Base-by-base conservation (phyloP, 192 early-diverging fungal species). In the Coemansia sp. region DNA sequence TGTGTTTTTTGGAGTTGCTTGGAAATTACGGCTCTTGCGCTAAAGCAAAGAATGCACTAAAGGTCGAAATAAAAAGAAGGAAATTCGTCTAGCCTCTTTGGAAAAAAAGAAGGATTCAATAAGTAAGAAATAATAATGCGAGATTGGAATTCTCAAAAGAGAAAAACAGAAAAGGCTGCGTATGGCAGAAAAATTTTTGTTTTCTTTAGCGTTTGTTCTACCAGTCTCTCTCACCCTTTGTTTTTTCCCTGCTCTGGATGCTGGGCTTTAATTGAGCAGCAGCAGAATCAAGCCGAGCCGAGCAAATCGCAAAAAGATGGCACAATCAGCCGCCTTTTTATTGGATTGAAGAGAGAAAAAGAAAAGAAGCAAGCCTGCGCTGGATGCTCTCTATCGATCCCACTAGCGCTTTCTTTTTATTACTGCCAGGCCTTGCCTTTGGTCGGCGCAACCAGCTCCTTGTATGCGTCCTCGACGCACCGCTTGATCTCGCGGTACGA, bases 401-500 rank as follows among this genome's bases (percentile, higher is more conserved):
- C 6, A 28, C 18, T 0, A 14, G 3, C n/a, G 18, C 20, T 13
- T 1, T 29, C 3, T 7, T 36, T 23, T 32, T 61, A 58, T 34
- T 47, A 67, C 70, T 60, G 39, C 39, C 39, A 42, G 39, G 39
- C 8, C 13, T 42, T 57, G 39, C 5, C 1, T 16, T 42, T 57
- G 60, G 58, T 18, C 39, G 42, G 6, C 2, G 54, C 47, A 23
- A 71, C 10, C 46, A 99, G 83, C 63, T 97, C 92, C 24, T 81
- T 78, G 74, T 95, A 95, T 13, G 97, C 87, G 22, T 83, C 82
- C 61, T 95, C 90, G 53, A 99, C 82, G 68, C 93, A 95, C 36
- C 88, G 86, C 78, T 95, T 95, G 64, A 99, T 85, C 65, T 99
- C 97, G 54, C 84, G 83, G 73, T 98, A 99, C 59, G 89, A 91